These are phyloP conservation scores for Crassisporium funariophilum DNA, from an alignment of 768 basidiomycete genomes.

Conservation along the genomic window DNA sequence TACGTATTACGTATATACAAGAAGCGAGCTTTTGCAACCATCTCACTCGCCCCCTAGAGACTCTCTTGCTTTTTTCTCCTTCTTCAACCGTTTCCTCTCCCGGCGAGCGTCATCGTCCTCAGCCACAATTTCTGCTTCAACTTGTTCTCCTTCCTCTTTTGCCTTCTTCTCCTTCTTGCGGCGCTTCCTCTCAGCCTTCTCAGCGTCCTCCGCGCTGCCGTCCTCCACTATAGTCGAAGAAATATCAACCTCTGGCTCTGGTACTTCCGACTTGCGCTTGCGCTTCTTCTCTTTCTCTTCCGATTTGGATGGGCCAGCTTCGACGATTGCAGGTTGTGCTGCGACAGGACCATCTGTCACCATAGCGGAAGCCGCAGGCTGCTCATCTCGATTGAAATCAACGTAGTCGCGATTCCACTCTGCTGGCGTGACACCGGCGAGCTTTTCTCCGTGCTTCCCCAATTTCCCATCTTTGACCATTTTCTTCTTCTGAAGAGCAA, in stretches of 20 bases:
- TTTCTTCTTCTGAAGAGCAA: slow-evolving; percentile 97
- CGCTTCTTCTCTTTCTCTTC: slow-evolving; percentile 80
- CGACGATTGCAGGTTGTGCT: slow-evolving; percentile 23
- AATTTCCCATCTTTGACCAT: slow-evolving; percentile 97
- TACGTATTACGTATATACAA: too few species aligned
- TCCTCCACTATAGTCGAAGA: slow-evolving; percentile 37
- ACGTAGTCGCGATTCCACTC: slow-evolving; percentile 94
- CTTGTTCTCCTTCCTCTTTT: slow-evolving; percentile 46
- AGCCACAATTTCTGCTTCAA: slow-evolving; percentile 36
- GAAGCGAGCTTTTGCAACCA: background rate
- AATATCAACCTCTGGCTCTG: slow-evolving; percentile 43
- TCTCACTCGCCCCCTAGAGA: slow-evolving; percentile 40
- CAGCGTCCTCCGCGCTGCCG: slow-evolving; percentile 43
- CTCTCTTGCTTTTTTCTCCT: slow-evolving; percentile 63
- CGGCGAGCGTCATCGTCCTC: slow-evolving; percentile 61
- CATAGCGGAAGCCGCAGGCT: slow-evolving; percentile 24
- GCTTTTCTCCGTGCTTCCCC: slow-evolving; percentile 91
- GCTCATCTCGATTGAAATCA: slow-evolving; percentile 79
- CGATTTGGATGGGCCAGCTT: slow-evolving; percentile 22
- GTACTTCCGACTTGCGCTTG: slow-evolving; percentile 72
- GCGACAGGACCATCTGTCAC: slow-evolving; percentile 41
- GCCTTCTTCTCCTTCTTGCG: slow-evolving; percentile 67
- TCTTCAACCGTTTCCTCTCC: slow-evolving; percentile 67
- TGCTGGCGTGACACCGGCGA: slow-evolving; percentile 83
- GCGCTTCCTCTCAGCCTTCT: slow-evolving; percentile 58